These are phyloP conservation scores for Cystobasidium onofrii DNA, from an alignment of 768 basidiomycete genomes.

Conservation along the genomic window DNA sequence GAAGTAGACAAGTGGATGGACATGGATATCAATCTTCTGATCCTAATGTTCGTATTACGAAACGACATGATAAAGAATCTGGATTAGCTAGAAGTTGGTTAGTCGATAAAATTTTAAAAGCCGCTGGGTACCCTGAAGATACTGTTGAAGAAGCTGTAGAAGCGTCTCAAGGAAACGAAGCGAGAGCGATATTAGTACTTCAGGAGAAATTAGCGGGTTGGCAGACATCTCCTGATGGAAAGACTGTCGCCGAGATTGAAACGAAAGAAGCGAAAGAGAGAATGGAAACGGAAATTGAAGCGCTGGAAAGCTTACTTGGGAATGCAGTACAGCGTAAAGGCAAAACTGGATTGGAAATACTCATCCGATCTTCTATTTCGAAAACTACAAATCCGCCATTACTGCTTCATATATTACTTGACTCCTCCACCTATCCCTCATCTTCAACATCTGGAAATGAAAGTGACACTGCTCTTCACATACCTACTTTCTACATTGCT, in stretches of 20 bases:
- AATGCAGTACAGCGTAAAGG: conserved; percentile 44
- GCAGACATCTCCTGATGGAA: not conserved
- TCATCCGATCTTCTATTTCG: conserved; percentile 48
- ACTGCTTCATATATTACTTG: conserved; percentile 58
- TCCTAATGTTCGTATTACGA: conserved; percentile 36
- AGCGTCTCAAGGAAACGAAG: conserved; percentile 1
- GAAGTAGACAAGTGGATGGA: not conserved
- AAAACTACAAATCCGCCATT: conserved; percentile 43
- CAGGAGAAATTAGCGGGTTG: conserved; percentile 7
- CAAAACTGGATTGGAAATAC: conserved; percentile 40
- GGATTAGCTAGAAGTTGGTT: conserved; percentile 40
- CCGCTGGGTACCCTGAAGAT: conserved; percentile 35
- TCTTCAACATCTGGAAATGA: conserved; percentile 45
- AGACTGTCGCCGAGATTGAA: not conserved
- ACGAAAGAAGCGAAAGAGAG: conserved; percentile 40
- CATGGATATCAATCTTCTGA: conserved; percentile 27
- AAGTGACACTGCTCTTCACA: conserved; percentile 44
- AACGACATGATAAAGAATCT: conserved; percentile 14
- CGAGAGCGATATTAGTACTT: not conserved
- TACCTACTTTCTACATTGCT: conserved; percentile 66
- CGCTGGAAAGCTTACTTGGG: conserved; percentile 38
- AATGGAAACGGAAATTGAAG: conserved; percentile 37
- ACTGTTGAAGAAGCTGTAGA: conserved; percentile 28
- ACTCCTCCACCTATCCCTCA: conserved; percentile 49
- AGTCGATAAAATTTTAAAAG: conserved; percentile 35